Base-by-base conservation (phyloP, 352 stramenopile species). In the Phytophthora crassamura region DNA sequence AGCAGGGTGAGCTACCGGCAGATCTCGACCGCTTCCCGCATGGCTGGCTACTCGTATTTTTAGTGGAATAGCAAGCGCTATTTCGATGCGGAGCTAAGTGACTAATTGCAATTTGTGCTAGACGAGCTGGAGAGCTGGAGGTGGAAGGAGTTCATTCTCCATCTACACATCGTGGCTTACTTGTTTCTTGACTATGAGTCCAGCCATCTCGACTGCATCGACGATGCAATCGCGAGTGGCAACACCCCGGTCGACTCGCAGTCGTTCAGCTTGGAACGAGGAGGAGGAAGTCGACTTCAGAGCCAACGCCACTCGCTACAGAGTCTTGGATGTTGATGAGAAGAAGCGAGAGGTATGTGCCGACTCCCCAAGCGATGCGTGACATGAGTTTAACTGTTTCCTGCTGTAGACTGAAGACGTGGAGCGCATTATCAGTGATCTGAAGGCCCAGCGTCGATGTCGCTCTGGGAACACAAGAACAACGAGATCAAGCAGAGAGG, bases 371-470 rank as follows among this genome's bases (percentile, higher is more conserved):
- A 5, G 6, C 25, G 25, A 30, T 42, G 46, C 3, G 18, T 62
- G 10, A 15, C 7, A 40, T 16, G 28, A 35, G 4, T 45, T 5
- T 61, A 48, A 65, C 20, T 35, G 4, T 48, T 14, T 9, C 6
- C 14, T 64, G 4, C 15, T 32, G 2, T 20, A 83, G 75, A 57
- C 61, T 2, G 63, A 73, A 34, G 72, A 79, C 25, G 74, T 88
- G 4, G 66, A 74, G 28, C 77, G 78, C 14, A 82, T 87, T 58
- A 74, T 86, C 16, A 59, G 55, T 2, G 72, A 87, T 18, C 51
- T 88, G 14, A 55, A 80, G 43, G 48, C 52, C 41, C 64, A 74
- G 8, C 42, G 51, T 41, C 57, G 42, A 62, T 57, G 20, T 9
- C 67, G 63, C 11, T 39, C 42, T 20, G 16, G 16, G 4, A 68